phyloP scores from a whole-genome alignment of 257 asterid species.

The Sherardia arvensis region DNA sequence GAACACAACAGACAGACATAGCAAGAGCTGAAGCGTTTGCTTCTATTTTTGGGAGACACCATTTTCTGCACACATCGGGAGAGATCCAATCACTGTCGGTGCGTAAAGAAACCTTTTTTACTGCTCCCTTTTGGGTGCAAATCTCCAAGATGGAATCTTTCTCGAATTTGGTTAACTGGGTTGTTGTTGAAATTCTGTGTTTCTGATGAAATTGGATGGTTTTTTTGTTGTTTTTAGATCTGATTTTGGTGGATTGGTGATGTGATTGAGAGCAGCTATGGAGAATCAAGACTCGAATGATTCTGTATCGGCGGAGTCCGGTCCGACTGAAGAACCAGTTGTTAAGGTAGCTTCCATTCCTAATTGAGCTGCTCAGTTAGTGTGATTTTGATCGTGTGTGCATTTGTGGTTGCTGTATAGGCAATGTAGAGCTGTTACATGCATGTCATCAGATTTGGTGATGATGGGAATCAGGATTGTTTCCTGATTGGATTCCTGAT shows the following conservation, averaged over 20 bases:
- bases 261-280: constrained; percentile 41
- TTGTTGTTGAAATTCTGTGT: background rate
- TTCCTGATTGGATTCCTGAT: background rate
- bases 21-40: background rate
- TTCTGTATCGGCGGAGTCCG: constrained; percentile 18
- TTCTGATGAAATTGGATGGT: constrained; percentile 16
- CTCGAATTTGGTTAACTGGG: background rate
- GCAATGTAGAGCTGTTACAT: background rate
- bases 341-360: constrained; percentile 18
- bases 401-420: background rate
- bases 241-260: constrained; percentile 18
- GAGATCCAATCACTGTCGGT: constrained; percentile 10
- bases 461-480: background rate
- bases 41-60: background rate
- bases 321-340: constrained; percentile 29
- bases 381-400: background rate
- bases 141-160: background rate
- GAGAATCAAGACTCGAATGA: constrained; percentile 25
- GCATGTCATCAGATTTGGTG: constrained; percentile 3
- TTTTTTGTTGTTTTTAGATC: constrained; percentile 38
- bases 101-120: background rate
- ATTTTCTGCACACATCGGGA: background rate
- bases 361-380: background rate
- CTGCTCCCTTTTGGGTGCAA: background rate
- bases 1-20: background rate